Evolutionary conservation across 176 grass and related monocot species (phyloP).

Genomic region (Dendrocalamus sinicus): DNA sequence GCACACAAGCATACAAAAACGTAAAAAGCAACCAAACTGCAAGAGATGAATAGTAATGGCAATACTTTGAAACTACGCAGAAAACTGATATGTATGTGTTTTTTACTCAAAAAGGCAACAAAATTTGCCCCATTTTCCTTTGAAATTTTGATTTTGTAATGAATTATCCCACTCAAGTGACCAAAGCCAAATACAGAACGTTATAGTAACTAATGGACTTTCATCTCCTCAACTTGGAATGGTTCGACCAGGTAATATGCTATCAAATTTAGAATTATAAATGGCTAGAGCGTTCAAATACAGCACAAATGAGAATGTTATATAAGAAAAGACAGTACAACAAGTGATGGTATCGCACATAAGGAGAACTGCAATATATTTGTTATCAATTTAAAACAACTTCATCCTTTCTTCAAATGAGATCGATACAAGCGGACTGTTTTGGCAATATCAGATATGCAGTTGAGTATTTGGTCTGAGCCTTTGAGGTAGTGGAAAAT

Average conservation of each 20-base stretch:
- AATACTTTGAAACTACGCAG: background rate
- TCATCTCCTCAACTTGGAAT: constrained; percentile 24
- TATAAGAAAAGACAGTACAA: background rate
- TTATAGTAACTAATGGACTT: background rate
- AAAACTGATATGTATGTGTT: background rate
- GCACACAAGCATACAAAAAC: background rate
- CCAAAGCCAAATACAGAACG: background rate
- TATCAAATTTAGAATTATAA: constrained; percentile 1
- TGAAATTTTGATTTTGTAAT: constrained; percentile 5
- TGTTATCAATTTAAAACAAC: constrained; percentile 10
- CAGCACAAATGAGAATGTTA: constrained; percentile 2
- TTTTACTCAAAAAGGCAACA: background rate
- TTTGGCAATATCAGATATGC: background rate
- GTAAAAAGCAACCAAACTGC: background rate
- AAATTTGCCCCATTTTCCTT: background rate
- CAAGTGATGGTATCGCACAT: background rate
- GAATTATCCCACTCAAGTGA: background rate
- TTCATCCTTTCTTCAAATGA: background rate
- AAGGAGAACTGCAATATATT: background rate
- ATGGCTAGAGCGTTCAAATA: constrained; percentile 6
- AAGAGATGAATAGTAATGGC: background rate
- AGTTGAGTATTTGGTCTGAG: background rate
- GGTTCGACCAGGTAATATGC: background rate
- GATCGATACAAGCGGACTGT: background rate
- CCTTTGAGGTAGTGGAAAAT: background rate